phyloP scores from a whole-genome alignment of 805 yeast species.

The Torulaspora gathmanii region DNA sequence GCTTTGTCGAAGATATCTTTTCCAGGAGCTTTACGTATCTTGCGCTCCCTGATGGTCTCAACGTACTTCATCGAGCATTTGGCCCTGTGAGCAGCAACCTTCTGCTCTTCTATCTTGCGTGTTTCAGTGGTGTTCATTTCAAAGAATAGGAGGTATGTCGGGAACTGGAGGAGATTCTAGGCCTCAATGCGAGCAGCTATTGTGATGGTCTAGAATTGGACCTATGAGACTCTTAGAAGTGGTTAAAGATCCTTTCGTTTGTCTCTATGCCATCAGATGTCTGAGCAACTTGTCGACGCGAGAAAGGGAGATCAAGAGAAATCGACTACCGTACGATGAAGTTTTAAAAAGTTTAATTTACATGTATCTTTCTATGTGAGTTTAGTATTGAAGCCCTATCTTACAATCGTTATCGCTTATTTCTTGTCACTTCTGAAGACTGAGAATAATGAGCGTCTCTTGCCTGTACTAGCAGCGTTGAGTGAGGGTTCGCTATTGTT shows the following conservation, averaged over 20 bases:
- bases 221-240: neutral
- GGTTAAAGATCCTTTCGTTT: neutral
- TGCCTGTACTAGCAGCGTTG: slow-evolving; percentile 11
- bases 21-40: slow-evolving; percentile 10
- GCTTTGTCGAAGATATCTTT: slow-evolving; percentile 22
- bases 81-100: neutral
- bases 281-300: neutral
- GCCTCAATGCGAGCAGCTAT: neutral
- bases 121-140: neutral
- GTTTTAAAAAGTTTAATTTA: slow-evolving; percentile 2
- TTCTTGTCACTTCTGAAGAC: slow-evolving; percentile 29
- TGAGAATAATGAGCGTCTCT: slow-evolving; percentile 31
- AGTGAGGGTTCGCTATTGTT: slow-evolving; percentile 12
- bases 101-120: neutral
- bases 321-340: neutral
- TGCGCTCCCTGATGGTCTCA: slow-evolving; percentile 15
- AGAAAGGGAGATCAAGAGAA: neutral
- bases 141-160: too few species aligned
- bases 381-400: neutral
- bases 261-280: neutral
- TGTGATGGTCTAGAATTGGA: too few species aligned
- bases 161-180: neutral
- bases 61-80: slow-evolving; percentile 11
- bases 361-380: slow-evolving; percentile 5
- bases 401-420: slow-evolving; percentile 4